Evolutionary conservation across 2,329 filamentous ascomycete genomes (phyloP), one percentile per base, ranked within the genome.

Genomic region (Ophioceras dolichostomum): DNA sequence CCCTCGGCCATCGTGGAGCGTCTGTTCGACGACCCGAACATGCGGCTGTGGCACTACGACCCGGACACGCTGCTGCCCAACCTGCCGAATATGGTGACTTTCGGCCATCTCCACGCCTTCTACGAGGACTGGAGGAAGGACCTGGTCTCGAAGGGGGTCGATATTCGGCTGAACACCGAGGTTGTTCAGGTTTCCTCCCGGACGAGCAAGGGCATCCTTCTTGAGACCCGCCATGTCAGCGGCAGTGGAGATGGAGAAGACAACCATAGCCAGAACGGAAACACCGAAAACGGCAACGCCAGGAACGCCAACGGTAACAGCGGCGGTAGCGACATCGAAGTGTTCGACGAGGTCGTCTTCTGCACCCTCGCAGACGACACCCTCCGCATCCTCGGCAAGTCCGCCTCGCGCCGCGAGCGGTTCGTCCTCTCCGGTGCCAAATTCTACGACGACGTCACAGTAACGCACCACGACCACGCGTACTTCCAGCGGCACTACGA

Each of bases 401-500:
- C 67, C 2, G 70, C 75, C 19, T 68, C 68, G 7, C 64, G 70
- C 61, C 64, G 68, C 28, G 81, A 88, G 52, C 73, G 64, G 34
- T 67, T 69, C 31, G 72, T 89, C 9, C 70, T 88, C 0, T 77
- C 79, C n/a, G 73, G 76, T 13, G 80, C 80, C 9, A 75, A 74
- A 41, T 76, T 82, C 54, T 74, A 70, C 48, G 72, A 83, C 59
- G 79, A 84, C 51, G 71, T 83, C 39, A 83, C 79, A 12, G 67
- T 83, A 43, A 83, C 79, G 2, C 79, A 83, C 51, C 70, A 64
- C 45, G 79, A 84, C 51, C 57, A 60, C 5, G 59, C 65, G 10
- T 83, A 83, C 58, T 80, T 83, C 62, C 65, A 72, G 39, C 69
- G 67, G 32, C 73, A 83, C 54, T 83, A 84, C 60, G 76, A 82